Evolutionary conservation across 192 early-diverging fungal species (phyloP), one percentile per base, ranked within the genome.

Genomic region (Chytriomyces hyalinus): DNA sequence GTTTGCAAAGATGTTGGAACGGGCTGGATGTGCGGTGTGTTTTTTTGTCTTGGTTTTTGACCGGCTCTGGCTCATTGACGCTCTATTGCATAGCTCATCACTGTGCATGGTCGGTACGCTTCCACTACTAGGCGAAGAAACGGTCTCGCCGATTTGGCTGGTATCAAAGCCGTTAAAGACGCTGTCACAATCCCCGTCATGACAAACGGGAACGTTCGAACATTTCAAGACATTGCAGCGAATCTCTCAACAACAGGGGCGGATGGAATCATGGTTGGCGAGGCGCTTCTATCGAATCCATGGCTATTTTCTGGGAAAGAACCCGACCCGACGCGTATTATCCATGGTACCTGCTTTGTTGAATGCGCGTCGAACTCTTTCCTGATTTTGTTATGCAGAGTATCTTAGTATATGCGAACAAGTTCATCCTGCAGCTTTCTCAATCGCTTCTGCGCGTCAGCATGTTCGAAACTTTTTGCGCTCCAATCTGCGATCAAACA

Each of bases 231-330:
- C 57, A 26, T 76, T 8, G 11, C 0, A 10, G 47, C 11, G 64
- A 76, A 76, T 49, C 62, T 76, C 9, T 43, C 47, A 53, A 51
- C 45, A 10, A 76, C 74, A 13, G 64, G 64, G 4, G 74, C 74
- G 10, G 74, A 65, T 66, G 74, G 74, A 59, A 59, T 65, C 51
- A 76, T 76, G 74, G 74, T 76, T 48, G 74, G 74, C 2, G 74
- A 76, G 53, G 74, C 74, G 7, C 62, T 76, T 9, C 57, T 76
- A 9, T 22, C 28, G 49, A 67, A 76, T 76, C 74, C 74, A 6
- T 59, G 74, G 62, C 43, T 76, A 47, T 76, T 76, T 67, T n/a
- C n/a, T 0, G 71, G 71, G 24, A 63, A 73, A 47, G 61, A 63
- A 61, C 28, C 71, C 10, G n/a, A 44, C 45, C 6, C 60, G n/a